These are phyloP conservation scores for Fusarium falciforme DNA, from an alignment of 2,329 filamentous ascomycete genomes.

Conservation along the genomic window DNA sequence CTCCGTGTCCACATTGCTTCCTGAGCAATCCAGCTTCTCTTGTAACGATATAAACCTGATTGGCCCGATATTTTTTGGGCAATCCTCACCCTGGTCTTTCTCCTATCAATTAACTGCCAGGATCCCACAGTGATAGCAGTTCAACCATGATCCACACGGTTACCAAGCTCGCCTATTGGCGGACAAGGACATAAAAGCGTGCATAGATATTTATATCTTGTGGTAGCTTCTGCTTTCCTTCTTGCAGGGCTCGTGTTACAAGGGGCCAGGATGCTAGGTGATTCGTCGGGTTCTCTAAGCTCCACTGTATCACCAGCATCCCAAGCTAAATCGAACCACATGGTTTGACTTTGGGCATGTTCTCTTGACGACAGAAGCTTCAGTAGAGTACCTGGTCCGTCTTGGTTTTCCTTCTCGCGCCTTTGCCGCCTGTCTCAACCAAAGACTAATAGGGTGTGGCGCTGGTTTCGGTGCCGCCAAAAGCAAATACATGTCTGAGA, in stretches of 20 bases:
- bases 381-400: not conserved
- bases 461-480: not conserved
- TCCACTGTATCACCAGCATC: not conserved
- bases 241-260: not conserved
- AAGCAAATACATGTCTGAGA: not conserved
- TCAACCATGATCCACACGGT: too few relatives aligned
- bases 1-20: not conserved
- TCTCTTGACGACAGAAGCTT: not conserved
- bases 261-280: not conserved
- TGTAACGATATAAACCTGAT: not conserved
- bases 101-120: too few relatives aligned
- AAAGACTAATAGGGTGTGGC: not conserved
- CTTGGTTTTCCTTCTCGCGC: not conserved
- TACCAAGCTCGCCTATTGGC: too few relatives aligned
- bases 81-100: too few relatives aligned
- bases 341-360: not conserved
- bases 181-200: too few relatives aligned
- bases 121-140: too few relatives aligned
- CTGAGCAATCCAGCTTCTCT: not conserved
- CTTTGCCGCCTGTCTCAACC: not conserved
- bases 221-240: not conserved
- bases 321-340: not conserved
- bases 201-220: too few relatives aligned
- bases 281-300: not conserved
- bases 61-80: not conserved